Conservation (phyloP, 176 grass and related monocot genomes). For the sorghum (Sorghum bicolor) region DNA sequence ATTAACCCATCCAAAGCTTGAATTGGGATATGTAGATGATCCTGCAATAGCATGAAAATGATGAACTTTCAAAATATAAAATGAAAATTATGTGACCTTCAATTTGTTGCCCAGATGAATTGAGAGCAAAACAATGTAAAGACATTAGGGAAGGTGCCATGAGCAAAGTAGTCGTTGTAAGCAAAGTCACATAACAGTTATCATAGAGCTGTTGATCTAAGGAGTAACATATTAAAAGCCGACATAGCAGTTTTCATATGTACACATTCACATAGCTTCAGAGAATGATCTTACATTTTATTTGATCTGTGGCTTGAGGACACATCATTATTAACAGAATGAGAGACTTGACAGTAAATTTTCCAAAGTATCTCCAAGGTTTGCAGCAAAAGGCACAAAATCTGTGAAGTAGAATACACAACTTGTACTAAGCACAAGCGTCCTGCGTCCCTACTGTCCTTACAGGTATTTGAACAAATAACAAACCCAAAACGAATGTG, state of each 20-base stretch:
- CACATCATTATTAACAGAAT: slow-evolving; percentile 7
- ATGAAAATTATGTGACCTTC: neutral
- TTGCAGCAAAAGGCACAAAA: neutral
- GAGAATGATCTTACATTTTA: neutral
- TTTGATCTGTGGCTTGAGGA: neutral
- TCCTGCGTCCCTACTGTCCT: neutral
- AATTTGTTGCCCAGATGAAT: neutral
- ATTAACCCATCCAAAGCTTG: slow-evolving; percentile 41
- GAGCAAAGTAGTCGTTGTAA: neutral
- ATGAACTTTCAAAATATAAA: neutral
- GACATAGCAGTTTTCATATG: neutral
- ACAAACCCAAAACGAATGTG: neutral
- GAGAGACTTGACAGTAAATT: neutral
- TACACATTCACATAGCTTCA: neutral
- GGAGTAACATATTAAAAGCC: neutral
- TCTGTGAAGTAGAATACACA: neutral
- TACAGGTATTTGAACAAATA: neutral
- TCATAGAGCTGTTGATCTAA: neutral
- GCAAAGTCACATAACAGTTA: neutral
- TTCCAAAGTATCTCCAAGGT: neutral
- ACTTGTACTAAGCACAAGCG: neutral
- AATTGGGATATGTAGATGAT: slow-evolving; percentile 47
- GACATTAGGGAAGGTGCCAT: slow-evolving; percentile 11
- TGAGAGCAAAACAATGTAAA: neutral
- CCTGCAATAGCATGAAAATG: slow-evolving; percentile 30